Conservation (phyloP, 2,329 filamentous ascomycete genomes). For the Helminthosporium solani region DNA sequence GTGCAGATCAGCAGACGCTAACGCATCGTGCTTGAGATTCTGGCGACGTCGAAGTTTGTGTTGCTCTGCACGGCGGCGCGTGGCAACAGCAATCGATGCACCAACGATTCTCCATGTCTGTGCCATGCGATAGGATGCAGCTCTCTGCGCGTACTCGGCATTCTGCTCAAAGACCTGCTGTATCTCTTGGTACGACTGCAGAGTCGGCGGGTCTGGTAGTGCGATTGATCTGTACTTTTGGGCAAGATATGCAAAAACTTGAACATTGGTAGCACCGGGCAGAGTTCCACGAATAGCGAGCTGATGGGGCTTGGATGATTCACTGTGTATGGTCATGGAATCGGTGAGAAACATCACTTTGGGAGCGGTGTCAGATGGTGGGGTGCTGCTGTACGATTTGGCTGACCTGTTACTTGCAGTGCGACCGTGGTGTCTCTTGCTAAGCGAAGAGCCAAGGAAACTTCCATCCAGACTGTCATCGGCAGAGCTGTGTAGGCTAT, state of each 20-base stretch:
- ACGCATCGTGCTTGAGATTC: constrained; percentile 20
- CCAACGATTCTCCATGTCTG: constrained; percentile 62
- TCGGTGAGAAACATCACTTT: constrained; percentile 55
- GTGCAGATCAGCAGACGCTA: constrained; percentile 10
- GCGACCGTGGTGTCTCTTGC: constrained; percentile 49
- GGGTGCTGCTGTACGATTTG: constrained; percentile 57
- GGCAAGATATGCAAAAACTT: constrained; percentile 45
- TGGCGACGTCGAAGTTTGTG: constrained; percentile 30
- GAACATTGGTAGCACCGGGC: constrained; percentile 44
- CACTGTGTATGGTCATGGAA: constrained; percentile 47
- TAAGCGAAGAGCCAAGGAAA: constrained; percentile 51
- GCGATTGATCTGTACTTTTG: constrained; percentile 47
- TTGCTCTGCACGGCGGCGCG: constrained; percentile 42
- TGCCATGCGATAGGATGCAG: constrained; percentile 53
- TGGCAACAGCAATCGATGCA: constrained; percentile 52
- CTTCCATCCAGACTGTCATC: constrained; percentile 61
- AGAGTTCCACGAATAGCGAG: constrained; percentile 52
- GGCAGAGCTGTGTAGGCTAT: constrained; percentile 52
- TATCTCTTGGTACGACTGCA: constrained; percentile 39
- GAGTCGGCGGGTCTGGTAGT: constrained; percentile 40
- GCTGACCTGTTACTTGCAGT: constrained; percentile 49
- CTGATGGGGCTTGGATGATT: constrained; percentile 46
- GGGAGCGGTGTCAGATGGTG: constrained; percentile 50
- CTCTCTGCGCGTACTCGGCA: constrained; percentile 53
- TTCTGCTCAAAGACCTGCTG: constrained; percentile 54